phyloP scores from a whole-genome alignment of 2,329 filamentous ascomycete species.

The Paraconiothyrium brasiliense region DNA sequence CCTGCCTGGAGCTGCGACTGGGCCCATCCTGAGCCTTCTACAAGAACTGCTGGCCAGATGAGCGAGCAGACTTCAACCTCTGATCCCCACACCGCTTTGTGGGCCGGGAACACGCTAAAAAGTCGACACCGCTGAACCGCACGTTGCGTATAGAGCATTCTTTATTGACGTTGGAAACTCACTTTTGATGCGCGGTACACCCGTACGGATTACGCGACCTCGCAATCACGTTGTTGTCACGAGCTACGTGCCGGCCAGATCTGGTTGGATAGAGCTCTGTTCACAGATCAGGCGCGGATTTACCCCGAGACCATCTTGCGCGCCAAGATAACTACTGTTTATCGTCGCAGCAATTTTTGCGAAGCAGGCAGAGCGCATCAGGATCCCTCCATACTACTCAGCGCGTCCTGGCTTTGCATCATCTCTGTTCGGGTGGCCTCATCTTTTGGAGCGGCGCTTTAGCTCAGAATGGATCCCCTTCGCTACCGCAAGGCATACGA shows the following conservation, averaged over 20 bases:
- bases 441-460: slow-evolving; percentile 15
- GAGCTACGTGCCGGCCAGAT: background rate
- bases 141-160: background rate
- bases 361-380: background rate
- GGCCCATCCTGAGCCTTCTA: background rate
- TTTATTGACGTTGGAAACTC: slow-evolving; percentile 1
- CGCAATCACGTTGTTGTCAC: slow-evolving; percentile 6
- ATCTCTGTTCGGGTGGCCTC: slow-evolving; percentile 17
- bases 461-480: slow-evolving; percentile 46
- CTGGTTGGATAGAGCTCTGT: slow-evolving; percentile 1
- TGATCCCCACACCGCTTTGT: slow-evolving; percentile 14
- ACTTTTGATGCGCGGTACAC: background rate
- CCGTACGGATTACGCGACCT: slow-evolving; percentile 12
- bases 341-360: background rate
- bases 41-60: slow-evolving; percentile 5
- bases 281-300: background rate
- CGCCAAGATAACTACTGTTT: background rate
- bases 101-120: slow-evolving; percentile 12
- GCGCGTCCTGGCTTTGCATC: background rate
- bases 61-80: background rate
- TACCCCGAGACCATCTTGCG: background rate
- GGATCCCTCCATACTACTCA: background rate
- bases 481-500: slow-evolving; percentile 50
- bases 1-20: slow-evolving; percentile 11
- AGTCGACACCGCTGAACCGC: slow-evolving; percentile 14